Evolutionary conservation across 2,329 filamentous ascomycete genomes (phyloP), one percentile per base, ranked within the genome.

Genomic region (Balansia obtecta): DNA sequence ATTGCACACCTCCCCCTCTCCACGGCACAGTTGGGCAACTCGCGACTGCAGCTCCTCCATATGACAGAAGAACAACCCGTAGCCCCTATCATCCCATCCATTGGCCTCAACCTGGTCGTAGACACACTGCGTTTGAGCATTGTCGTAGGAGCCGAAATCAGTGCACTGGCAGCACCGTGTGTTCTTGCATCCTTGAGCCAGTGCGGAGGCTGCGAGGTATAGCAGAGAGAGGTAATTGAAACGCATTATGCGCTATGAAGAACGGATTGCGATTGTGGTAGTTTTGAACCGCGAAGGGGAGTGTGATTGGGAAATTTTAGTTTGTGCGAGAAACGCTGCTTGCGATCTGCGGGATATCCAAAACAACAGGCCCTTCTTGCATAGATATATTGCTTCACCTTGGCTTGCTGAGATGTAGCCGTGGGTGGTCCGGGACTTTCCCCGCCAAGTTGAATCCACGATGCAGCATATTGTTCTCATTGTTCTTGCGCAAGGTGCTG

Each of bases 111-210:
- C 45, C 3, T 46, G 45, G 33, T 46, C 33, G 16, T 45, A 45
- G 18, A 46, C 45, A 9, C 45, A 46, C 16, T 46, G 7, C 7
- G 45, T 46, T 33, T 46, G 45, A 12, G 16, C 33, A 22, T 46
- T 46, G 18, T 46, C 33, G 45, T 46, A 38, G 16, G 3, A 11
- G 18, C 33, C 45, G 16, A 46, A 46, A 6, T 12, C 20, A 18
- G 33, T 46, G 18, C 45, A 37, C 20, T 46, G 45, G 33, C 45
- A 46, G 33, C 45, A 46, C 33, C 45, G 33, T 33, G 45, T 46
- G 45, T 46, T 1, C 45, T 46, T 37, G 33, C 18, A 46, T 6
- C 38, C 18, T n/a, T 38, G 33, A n/a, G 45, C 33, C 18, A 27
- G 18, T n/a, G 45, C 45, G 8, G 45, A 22, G 18, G 18, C 13